Evolutionary conservation across 495 filamentous ascomycete species (phyloP).

Genomic region (Letharia lupina): DNA sequence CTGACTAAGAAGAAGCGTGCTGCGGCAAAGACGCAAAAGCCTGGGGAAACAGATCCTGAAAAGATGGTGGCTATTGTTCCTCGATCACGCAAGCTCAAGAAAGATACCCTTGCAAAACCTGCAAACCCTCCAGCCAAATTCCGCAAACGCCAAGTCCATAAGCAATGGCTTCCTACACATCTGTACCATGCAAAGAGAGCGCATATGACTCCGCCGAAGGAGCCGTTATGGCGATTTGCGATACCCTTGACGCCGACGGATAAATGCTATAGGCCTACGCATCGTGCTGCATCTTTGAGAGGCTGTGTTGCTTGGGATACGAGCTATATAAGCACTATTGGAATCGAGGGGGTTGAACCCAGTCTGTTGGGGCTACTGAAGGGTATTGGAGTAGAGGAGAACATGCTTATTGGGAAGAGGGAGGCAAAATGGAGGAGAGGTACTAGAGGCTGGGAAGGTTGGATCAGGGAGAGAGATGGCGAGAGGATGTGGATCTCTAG

Average conservation of each 20-base stretch:
- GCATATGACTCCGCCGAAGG: slow-evolving; percentile 67
- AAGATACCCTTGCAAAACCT: slow-evolving; percentile 59
- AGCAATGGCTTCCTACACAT: slow-evolving; percentile 93
- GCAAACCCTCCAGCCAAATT: slow-evolving; percentile 60
- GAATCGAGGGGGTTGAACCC: slow-evolving; percentile 57
- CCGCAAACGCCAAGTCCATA: slow-evolving; percentile 75
- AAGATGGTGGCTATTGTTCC: slow-evolving; percentile 31
- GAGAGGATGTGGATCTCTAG: slow-evolving; percentile 58
- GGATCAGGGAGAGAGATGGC: slow-evolving; percentile 52
- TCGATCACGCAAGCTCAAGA: slow-evolving; percentile 60
- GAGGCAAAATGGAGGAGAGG: slow-evolving; percentile 71
- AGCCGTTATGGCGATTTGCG: slow-evolving; percentile 83
- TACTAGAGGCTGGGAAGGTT: slow-evolving; percentile 57
- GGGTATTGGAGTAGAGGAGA: slow-evolving; percentile 51
- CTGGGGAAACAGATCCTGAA: slow-evolving; percentile 29
- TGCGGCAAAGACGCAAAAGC: slow-evolving; percentile 28
- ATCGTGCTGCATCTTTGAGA: slow-evolving; percentile 63
- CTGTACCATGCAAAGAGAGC: slow-evolving; percentile 90
- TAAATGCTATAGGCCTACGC: slow-evolving; percentile 81
- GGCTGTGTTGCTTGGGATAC: slow-evolving; percentile 81
- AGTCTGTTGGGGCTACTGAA: slow-evolving; percentile 58
- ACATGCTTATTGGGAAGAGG: slow-evolving; percentile 49
- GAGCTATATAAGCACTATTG: slow-evolving; percentile 87
- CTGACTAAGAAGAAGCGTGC: slow-evolving; percentile 43
- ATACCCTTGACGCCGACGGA: slow-evolving; percentile 75